Base-by-base conservation (phyloP, 768 basidiomycete genomes). In the Boletales sp. region DNA sequence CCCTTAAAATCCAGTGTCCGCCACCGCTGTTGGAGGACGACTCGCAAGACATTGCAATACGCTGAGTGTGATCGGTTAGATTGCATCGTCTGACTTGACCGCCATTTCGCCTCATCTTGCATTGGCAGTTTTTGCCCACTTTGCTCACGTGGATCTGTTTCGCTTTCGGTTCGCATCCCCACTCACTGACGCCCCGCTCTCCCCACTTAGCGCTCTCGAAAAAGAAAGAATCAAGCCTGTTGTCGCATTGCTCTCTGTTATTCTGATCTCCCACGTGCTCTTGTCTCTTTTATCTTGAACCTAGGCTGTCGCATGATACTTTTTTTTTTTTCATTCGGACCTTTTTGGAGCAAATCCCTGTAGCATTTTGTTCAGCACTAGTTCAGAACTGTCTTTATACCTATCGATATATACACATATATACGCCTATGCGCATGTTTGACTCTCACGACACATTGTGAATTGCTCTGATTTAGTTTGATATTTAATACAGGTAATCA, bases 1-100 rank as follows among this genome's bases (percentile, higher is more conserved):
- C 73, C 17, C 63, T 87, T 60, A 79, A 66, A 57, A 75, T 87
- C 54, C 65, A 74, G 44, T 74, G 72, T 53, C 82, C 81, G 8
- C 62, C 70, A 17, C 74, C 77, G 10, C 73, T 69, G 52, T 53
- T 68, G 46, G 57, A 63, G 31, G 72, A 76, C 51, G 70, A 73
- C 42, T 35, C 65, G 2, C 73, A 80, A 70, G 72, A 76, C 40
- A 74, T 86, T 44, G 61, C 69, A 51, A 73, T 84, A 63, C 70
- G 61, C 67, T 78, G 66, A 78, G 65, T 67, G 57, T 28, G 25
- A 28, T 62, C 50, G 50, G 61, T 48, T 55, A 48, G 49, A 58
- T 46, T 17, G 44, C 38, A 30, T 57, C 49, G 46, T 47, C 28
- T 53, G 48, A 53, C 28, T 40, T 54, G 36, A 59, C 46, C 37